These are phyloP conservation scores for Phytophthora constricta DNA, from an alignment of 352 stramenopile genomes.

Conservation along the genomic window DNA sequence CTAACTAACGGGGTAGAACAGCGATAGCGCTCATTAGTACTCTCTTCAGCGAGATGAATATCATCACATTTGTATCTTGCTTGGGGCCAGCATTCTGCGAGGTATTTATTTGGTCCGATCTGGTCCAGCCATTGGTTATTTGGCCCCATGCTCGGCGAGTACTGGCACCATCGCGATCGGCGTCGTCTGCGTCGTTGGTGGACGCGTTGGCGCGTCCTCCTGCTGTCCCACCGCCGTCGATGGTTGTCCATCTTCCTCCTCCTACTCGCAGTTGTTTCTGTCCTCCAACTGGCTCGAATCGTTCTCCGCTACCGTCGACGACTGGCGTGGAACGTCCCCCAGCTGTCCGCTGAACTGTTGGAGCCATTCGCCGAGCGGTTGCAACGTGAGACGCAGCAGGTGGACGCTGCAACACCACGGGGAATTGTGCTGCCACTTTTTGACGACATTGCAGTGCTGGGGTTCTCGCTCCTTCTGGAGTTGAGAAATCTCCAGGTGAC, in stretches of 20 bases:
- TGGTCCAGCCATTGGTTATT: too few relatives aligned
- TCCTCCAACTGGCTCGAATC: not conserved
- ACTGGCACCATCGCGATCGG: not conserved
- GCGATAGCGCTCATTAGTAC: too few relatives aligned
- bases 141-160: too few relatives aligned
- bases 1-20: too few relatives aligned
- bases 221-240: not conserved
- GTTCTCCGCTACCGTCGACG: not conserved
- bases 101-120: too few relatives aligned
- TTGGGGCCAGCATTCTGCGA: too few relatives aligned
- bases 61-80: too few relatives aligned
- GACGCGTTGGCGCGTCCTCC: not conserved
- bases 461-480: constrained; percentile 67
- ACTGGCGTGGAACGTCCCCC: not conserved
- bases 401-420: constrained; percentile 10
- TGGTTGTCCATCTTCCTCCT: not conserved
- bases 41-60: too few relatives aligned
- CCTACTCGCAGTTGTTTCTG: not conserved
- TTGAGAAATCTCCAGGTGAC: constrained; percentile 45
- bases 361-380: not conserved
- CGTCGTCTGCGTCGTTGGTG: not conserved
- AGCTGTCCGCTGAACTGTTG: not conserved
- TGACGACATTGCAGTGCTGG: constrained; percentile 55
- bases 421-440: constrained; percentile 66
- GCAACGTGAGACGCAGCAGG: not conserved